These are phyloP conservation scores for Sclerotinia minor DNA, from an alignment of 2,329 filamentous ascomycete genomes.

Conservation along the genomic window DNA sequence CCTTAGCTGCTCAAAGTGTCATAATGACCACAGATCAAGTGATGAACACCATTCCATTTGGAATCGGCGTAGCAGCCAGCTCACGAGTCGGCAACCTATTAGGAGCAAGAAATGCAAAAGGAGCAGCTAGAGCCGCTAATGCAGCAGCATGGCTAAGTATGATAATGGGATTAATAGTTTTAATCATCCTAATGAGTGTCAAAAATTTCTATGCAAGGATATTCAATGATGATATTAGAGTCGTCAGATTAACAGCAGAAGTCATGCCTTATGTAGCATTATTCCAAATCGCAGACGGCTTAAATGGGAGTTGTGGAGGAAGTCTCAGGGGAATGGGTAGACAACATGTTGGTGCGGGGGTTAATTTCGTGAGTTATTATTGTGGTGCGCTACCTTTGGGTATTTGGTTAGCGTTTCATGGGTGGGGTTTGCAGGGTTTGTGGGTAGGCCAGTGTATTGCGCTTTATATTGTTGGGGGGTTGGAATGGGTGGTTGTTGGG, in stretches of 20 bases:
- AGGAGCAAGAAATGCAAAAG: conserved; percentile 63
- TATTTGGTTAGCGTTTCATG: conserved; percentile 81
- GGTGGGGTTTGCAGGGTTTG: conserved; percentile 76
- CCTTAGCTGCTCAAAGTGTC: conserved; percentile 79
- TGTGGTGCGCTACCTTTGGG: conserved; percentile 77
- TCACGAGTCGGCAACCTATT: conserved; percentile 78
- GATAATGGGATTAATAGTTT: conserved; percentile 64
- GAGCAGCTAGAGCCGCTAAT: conserved; percentile 72
- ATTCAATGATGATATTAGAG: conserved; percentile 75
- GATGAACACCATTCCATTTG: conserved; percentile 79
- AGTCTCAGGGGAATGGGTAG: conserved; percentile 79
- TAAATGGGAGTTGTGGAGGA: conserved; percentile 84
- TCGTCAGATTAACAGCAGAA: conserved; percentile 69
- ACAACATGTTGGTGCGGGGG: conserved; percentile 79
- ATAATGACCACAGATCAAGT: conserved; percentile 90
- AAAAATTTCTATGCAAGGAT: conserved; percentile 73
- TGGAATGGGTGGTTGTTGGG: conserved; percentile 79
- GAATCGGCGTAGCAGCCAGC: conserved; percentile 78
- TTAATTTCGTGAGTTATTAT: conserved; percentile 84
- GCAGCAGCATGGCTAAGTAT: conserved; percentile 73
- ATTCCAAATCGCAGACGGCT: conserved; percentile 86
- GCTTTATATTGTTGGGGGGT: conserved; percentile 72
- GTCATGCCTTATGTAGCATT: conserved; percentile 85
- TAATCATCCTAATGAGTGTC: conserved; percentile 67
- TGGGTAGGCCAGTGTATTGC: conserved; percentile 85